Percentiles rank a stretch among this genome's conserved stretches.
Conservation (phyloP, 1,139 yeast genomes). For the Meyerozyma smithsonii region DNA sequence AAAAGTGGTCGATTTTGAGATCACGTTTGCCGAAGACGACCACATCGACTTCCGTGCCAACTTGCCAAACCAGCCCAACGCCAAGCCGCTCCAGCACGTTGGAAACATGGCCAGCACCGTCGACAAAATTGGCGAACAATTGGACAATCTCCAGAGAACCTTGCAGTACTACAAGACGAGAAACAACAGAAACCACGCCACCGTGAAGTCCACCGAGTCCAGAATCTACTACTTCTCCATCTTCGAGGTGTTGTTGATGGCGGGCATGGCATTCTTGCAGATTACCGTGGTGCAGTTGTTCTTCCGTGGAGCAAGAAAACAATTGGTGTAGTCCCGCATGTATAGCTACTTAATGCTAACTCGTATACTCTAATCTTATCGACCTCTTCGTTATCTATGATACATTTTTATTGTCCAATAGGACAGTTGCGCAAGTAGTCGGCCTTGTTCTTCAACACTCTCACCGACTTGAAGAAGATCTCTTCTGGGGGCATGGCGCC, state of each 20-base stretch:
- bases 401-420: conserved; percentile 46
- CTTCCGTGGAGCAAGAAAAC: conserved; percentile 81
- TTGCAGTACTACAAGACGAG: conserved; percentile 88
- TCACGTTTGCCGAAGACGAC: conserved; percentile 46
- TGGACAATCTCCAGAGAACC: conserved; percentile 59
- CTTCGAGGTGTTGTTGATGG: conserved; percentile 75
- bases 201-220: conserved; percentile 84
- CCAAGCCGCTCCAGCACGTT: conserved; percentile 52
- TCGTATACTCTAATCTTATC: conserved; percentile 1
- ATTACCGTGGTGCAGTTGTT: conserved; percentile 79
- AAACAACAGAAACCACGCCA: conserved; percentile 85
- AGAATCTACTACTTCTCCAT: conserved; percentile 83
- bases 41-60: conserved; percentile 48
- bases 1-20: conserved; percentile 85
- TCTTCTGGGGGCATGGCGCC: conserved; percentile 98
- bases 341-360: background rate
- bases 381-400: background rate
- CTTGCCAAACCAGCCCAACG: conserved; percentile 60
- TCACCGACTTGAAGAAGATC: conserved; percentile 83
- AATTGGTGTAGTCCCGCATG: conserved; percentile 48
- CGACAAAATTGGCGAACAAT: conserved; percentile 60
- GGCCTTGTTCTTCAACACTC: conserved; percentile 82
- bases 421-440: conserved; percentile 77
- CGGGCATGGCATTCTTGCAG: conserved; percentile 82
- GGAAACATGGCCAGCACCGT: conserved; percentile 59